Base-by-base conservation (phyloP, 352 stramenopile genomes). In the Pythium utonaiense region DNA sequence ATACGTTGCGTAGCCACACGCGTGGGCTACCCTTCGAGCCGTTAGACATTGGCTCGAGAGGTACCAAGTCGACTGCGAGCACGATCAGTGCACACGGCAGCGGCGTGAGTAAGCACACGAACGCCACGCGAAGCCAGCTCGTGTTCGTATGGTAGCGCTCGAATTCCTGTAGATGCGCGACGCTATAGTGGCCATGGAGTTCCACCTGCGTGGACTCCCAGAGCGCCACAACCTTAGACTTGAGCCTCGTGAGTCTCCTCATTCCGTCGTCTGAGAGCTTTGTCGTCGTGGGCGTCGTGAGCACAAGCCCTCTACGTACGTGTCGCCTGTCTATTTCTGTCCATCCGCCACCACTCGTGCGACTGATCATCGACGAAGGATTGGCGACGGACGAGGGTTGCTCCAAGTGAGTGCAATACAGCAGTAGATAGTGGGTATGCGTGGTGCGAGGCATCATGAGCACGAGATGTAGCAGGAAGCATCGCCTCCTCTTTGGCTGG, bases 151-250 rank as follows among this genome's bases (percentile, higher is more conserved):
- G 24, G 25, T 52, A 67, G 12, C 8, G 27, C 1, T 53, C 19
- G 28, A 67, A 34, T 1, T 19, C 24, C 17, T 25, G 25, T 14
- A 67, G 14, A 8, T 58, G 33, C 33, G 51, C 45, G 34, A 58
- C 28, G 27, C 27, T 56, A 47, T 67, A 67, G 17, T 54, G 31
- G 33, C 60, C 60, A 6, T 67, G 53, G 22, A 62, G 47, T 21
- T 67, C 60, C 2, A 67, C 60, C 24, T 67, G 60, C 16, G 44
- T 53, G 24, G 53, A 28, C 17, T 57, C 47, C 60, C 60, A 67
- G 36, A 44, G 36, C 16, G 36, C 19, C 36, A 44, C 36, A 3
- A 22, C 36, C 17, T 13, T 21, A 5, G 36, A 44, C 16, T 44
- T 44, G 16, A 44, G 36, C 3, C 17, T 14, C 36, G 36, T n/a